Evolutionary conservation across 2,329 filamentous ascomycete species (phyloP), one percentile per base, ranked within the genome.

Genomic region (Cryphonectria radicalis): DNA sequence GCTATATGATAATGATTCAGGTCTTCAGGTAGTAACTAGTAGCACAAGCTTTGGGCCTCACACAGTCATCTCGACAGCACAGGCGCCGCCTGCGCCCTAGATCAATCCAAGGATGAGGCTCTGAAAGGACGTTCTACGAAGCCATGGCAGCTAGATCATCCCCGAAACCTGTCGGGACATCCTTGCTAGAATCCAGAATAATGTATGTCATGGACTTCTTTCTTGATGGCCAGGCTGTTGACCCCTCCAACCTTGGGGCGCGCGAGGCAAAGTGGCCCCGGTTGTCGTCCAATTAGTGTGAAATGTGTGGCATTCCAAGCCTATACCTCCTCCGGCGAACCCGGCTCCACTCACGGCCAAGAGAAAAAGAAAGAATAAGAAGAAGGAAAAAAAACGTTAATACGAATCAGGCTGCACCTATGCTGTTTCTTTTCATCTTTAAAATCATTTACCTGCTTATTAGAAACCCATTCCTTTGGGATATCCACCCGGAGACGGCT

Each of bases 151-250:
- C 17, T 50, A 19, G 60, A 55, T 22, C 19, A 35, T n/a, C 2
- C 50, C 67, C 67, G 67, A 69, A 69, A 25, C 17, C 42, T 32
- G 64, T 69, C 67, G 67, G 67, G 35, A 22, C n/a, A n/a, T n/a
- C 19, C 25, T 32, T 19, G 28, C 28, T 59, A 59, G 13, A 32
- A 6, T 19, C 55, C 19, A 3, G 55, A 35, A 17, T 32, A 32
- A 32, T 32, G 2, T 55, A 17, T 59, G 13, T 13, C 25, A 57
- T 50, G 43, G 6, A 32, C 6, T 17, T 57, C 28, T 40, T 6
- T 32, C 53, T 32, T 4, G 25, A 28, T 14, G 53, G 53, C n/a
- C 11, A 57, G 13, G 25, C 53, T 28, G 53, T 28, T 62, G 59
- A 32, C 17, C 59, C 22, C 28, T 5, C 32, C 32, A 1, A 40